These are phyloP conservation scores for Epichloe festucae DNA, from an alignment of 2,329 filamentous ascomycete species.

Conservation along the genomic window DNA sequence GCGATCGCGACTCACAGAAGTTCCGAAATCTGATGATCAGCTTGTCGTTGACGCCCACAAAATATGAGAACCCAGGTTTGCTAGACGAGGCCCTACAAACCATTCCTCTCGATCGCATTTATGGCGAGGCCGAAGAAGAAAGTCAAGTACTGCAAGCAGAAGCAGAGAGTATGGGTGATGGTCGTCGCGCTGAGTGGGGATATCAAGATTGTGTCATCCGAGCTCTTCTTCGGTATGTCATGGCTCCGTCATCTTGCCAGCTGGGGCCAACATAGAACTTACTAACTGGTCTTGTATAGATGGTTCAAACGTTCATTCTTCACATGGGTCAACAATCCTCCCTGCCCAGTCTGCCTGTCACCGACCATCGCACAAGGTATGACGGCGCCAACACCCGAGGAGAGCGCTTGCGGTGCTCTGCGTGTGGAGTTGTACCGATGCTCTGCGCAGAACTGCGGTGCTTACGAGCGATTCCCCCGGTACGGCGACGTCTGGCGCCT, in stretches of 20 bases:
- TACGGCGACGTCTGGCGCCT: constrained; percentile 93
- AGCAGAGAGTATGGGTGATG: constrained; percentile 74
- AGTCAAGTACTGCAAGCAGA: constrained; percentile 76
- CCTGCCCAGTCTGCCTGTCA: constrained; percentile 67
- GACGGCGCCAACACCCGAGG: constrained; percentile 75
- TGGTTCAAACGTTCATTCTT: constrained; percentile 98
- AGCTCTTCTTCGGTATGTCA: constrained; percentile 63
- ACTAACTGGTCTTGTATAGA: constrained; percentile 12
- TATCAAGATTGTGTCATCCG: constrained; percentile 95
- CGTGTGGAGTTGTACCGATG: constrained; percentile 87
- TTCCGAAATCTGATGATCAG: constrained; percentile 75
- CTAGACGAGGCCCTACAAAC: constrained; percentile 81
- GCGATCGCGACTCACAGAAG: constrained; percentile 55
- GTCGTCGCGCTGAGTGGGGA: constrained; percentile 76
- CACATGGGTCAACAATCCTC: constrained; percentile 90
- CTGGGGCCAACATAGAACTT: constrained; percentile 4
- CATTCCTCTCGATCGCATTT: constrained; percentile 82
- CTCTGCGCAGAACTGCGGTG: constrained; percentile 59
- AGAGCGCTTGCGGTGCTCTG: constrained; percentile 75
- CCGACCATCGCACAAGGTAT: constrained; percentile 75
- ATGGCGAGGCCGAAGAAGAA: constrained; percentile 89
- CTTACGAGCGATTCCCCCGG: constrained; percentile 85
- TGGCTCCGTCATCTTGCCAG: neutral
- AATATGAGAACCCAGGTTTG: constrained; percentile 92
- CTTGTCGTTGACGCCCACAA: constrained; percentile 75